Evolutionary conservation across 2,329 filamentous ascomycete species (phyloP).

Genomic region (Pseudocercospora eumusae): DNA sequence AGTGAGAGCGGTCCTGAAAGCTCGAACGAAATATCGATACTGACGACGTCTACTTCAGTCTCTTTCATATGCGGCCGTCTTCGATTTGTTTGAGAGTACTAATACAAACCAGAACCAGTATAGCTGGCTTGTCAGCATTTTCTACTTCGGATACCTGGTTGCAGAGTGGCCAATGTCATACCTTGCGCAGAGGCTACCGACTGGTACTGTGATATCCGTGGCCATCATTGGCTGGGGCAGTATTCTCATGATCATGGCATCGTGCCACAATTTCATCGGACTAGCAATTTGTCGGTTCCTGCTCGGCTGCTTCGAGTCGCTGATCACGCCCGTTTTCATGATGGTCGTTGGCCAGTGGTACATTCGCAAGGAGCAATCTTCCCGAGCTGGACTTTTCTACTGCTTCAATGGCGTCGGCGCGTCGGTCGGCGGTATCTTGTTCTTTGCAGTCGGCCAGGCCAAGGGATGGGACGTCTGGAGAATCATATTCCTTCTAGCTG

Average conservation of each 20-base stretch:
- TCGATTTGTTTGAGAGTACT: constrained; percentile 56
- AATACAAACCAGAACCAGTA: constrained; percentile 53
- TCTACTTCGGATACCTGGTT: constrained; percentile 53
- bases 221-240: constrained; percentile 63
- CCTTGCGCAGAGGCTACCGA: constrained; percentile 39
- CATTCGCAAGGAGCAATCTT: constrained; percentile 57
- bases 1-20: constrained; percentile 39
- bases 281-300: constrained; percentile 64
- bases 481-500: constrained; percentile 69
- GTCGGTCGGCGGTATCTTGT: constrained; percentile 68
- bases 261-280: constrained; percentile 60
- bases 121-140: constrained; percentile 58
- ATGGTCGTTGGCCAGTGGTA: constrained; percentile 62
- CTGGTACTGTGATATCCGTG: constrained; percentile 38
- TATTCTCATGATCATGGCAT: constrained; percentile 62
- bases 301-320: constrained; percentile 69
- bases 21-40: neutral
- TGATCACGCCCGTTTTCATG: constrained; percentile 52
- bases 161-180: constrained; percentile 33
- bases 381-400: constrained; percentile 49
- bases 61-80: constrained; percentile 57
- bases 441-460: constrained; percentile 51
- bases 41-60: constrained; percentile 41
- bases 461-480: constrained; percentile 37
- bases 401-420: constrained; percentile 77